Percentiles rank a stretch among this genome's conserved stretches.
These are phyloP conservation scores for Dothistroma septosporum DNA, from an alignment of 2,329 filamentous ascomycete genomes.

Conservation along the genomic window DNA sequence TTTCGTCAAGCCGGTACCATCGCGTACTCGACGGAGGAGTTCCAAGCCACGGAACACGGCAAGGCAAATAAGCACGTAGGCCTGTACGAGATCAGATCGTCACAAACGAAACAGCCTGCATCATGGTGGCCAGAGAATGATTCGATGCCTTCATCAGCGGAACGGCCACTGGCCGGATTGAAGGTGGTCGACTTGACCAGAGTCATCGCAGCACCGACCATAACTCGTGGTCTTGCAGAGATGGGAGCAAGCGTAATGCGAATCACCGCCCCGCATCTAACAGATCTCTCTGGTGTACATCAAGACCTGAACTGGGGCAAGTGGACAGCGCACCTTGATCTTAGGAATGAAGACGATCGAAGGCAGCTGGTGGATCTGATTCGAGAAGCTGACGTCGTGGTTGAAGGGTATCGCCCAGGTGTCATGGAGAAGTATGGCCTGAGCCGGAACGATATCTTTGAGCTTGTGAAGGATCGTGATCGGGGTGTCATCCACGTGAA, in stretches of 20 bases:
- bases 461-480: conserved; percentile 40
- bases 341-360: conserved; percentile 39
- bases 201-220: conserved; percentile 71
- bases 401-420: conserved; percentile 49
- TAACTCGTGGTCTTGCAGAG: conserved; percentile 67
- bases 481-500: conserved; percentile 47
- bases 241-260: conserved; percentile 72
- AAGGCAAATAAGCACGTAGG: conserved; percentile 22
- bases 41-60: conserved; percentile 36
- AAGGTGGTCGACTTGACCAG: conserved; percentile 71
- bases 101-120: conserved; percentile 18
- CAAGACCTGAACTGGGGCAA: conserved; percentile 51
- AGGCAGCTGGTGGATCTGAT: conserved; percentile 42
- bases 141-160: conserved; percentile 29
- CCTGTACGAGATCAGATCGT: conserved; percentile 16
- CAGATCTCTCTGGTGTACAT: conserved; percentile 49
- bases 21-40: conserved; percentile 41
- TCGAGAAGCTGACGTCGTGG: conserved; percentile 48
- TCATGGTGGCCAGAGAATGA: conserved; percentile 25
- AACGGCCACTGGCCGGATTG: conserved; percentile 53
- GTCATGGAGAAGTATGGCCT: conserved; percentile 49
- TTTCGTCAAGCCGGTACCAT: conserved; percentile 43
- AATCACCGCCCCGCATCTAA: conserved; percentile 63
- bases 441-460: conserved; percentile 39
- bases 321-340: conserved; percentile 45